Conservation (phyloP, 805 yeast genomes). For the Pichia sporocuriosa region DNA sequence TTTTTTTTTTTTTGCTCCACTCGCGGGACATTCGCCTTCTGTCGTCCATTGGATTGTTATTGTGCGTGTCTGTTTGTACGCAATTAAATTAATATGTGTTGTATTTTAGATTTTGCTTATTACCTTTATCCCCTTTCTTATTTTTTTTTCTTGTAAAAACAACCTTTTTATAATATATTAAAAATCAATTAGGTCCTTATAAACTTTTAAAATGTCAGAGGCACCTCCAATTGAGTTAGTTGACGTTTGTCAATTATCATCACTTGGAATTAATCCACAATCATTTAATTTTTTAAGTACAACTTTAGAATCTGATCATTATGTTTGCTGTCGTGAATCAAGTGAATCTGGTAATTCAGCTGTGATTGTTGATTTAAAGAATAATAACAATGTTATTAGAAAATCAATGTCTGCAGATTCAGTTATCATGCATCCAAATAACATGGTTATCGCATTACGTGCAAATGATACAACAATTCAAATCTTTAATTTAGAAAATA, state of each 20-base stretch:
- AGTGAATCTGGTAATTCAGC: conserved; percentile 71
- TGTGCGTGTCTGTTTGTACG: too few relatives aligned
- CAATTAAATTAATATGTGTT: too few relatives aligned
- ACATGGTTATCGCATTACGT: conserved; percentile 83
- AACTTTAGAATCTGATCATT: conserved; percentile 88
- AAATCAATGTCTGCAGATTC: conserved; percentile 96
- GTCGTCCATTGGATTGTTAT: too few relatives aligned
- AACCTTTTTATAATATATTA: too few relatives aligned
- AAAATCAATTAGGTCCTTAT: background rate
- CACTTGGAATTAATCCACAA: conserved; percentile 76
- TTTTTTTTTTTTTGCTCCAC: too few relatives aligned
- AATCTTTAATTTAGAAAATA: conserved; percentile 81
- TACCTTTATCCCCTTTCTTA: too few relatives aligned
- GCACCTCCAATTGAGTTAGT: conserved; percentile 91
- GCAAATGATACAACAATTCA: conserved; percentile 96
- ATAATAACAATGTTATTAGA: conserved; percentile 72
- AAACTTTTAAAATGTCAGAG: conserved; percentile 37
- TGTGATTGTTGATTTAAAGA: conserved; percentile 80
- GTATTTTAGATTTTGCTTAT: too few relatives aligned
- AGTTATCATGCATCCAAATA: conserved; percentile 92
- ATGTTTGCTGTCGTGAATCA: conserved; percentile 73
- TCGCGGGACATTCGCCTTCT: too few relatives aligned
- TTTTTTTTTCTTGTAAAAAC: too few relatives aligned
- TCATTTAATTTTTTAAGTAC: conserved; percentile 90
- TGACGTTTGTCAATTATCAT: conserved; percentile 84